Evolutionary conservation across 805 yeast species (phyloP), one percentile per base, ranked within the genome.

Genomic region (Wilhelminamyces savonicus): DNA sequence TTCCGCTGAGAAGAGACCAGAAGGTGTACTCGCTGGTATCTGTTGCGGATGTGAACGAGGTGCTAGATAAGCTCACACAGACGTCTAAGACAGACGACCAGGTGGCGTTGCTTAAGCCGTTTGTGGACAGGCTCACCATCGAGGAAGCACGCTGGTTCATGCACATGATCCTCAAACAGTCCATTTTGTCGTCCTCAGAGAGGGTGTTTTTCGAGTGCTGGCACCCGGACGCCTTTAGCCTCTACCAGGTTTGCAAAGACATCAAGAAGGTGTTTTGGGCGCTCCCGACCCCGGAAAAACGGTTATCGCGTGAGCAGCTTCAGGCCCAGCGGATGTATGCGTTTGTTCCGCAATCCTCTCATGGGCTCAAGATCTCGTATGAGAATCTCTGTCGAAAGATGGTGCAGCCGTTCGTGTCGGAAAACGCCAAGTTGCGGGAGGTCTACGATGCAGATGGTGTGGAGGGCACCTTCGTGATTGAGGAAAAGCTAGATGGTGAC

Each of bases 401-500:
- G 47, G 53, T 13, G 7, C 13, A 13, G 13, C 8, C 23, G 5
- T 21, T 21, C 23, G 11, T 5, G 13, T 21, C 23, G 5, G 13
- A 11, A 11, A 43, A 40, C 28, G 27, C 39, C 5, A 33, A 31
- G 22, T 30, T 54, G 14, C 37, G 43, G 16, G 31, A 28, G 3
- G 24, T 34, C 13, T 56, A 46, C 40, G 32, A 39, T 3, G 16
- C 26, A 1, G 25, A 36, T 21, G 31, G 32, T 2, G 27, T 50
- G 5, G 44, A 40, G 13, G 45, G 43, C 21, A 44, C 51, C 25
- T 85, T 86, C 44, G 69, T 67, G 30, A 74, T 90, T 7, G 97
- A 90, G 47, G 97, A 90, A 50, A 90, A 90, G 50, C 70, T 87
- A 59, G 97, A 90, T 54, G 98, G 97, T 3, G 97, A 90, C 52